Evolutionary conservation across 306 rosid species (phyloP).

Genomic region (Comarum palustre): DNA sequence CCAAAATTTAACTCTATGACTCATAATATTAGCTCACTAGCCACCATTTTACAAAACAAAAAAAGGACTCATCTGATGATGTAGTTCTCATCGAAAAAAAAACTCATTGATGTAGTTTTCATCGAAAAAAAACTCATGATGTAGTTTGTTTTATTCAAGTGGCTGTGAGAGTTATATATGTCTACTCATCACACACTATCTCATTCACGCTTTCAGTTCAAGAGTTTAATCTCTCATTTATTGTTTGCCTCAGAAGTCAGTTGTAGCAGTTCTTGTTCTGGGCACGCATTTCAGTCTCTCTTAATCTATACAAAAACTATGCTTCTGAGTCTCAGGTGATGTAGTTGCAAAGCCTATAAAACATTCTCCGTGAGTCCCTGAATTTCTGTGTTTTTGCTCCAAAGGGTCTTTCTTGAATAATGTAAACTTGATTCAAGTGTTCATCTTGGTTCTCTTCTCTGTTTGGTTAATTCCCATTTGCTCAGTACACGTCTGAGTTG

Average conservation of each 20-base stretch:
- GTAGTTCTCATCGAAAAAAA: too few species aligned
- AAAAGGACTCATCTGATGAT: too few species aligned
- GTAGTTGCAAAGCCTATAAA: constrained; percentile 48
- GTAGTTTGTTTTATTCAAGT: constrained; percentile 13
- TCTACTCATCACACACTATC: constrained; percentile 41
- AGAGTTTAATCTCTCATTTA: constrained; percentile 24
- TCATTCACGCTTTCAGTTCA: constrained; percentile 35
- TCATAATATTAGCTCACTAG: too few species aligned
- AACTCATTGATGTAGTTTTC: too few species aligned
- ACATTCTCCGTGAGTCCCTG: constrained; percentile 22
- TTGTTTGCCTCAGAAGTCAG: constrained; percentile 19
- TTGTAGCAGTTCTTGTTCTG: constrained; percentile 14
- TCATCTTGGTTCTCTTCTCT: constrained; percentile 22
- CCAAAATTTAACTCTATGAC: too few species aligned
- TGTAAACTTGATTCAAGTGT: constrained; percentile 50
- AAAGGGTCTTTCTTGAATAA: constrained; percentile 33
- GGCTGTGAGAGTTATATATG: constrained; percentile 24
- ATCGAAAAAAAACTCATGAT: background rate
- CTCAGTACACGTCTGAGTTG: constrained; percentile 43
- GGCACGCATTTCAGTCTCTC: constrained; percentile 26
- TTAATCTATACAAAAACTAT: background rate
- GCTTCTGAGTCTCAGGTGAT: constrained; percentile 34
- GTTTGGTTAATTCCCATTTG: constrained; percentile 42
- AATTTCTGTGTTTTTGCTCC: constrained; percentile 10
- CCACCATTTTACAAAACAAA: too few species aligned